Percentiles rank a stretch among this genome's conserved stretches.
Conservation (phyloP, 208 protist species). For the Trypanosoma theileri region DNA sequence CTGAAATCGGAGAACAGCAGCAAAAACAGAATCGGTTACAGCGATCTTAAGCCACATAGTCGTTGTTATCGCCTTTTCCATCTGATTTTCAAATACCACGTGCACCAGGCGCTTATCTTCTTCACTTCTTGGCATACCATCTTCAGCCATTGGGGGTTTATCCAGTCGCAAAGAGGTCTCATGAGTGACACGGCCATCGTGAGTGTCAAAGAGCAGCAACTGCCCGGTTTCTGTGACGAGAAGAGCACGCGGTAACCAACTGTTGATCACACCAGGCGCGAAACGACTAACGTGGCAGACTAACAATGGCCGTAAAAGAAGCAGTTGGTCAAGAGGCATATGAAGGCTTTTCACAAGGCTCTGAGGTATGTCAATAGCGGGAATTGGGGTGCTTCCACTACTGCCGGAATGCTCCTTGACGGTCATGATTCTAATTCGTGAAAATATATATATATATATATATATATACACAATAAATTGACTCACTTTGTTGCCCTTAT, state of each 20-base stretch:
- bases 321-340: background rate
- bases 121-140: background rate
- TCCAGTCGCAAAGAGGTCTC: constrained; percentile 11
- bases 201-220: constrained; percentile 15
- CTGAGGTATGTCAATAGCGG: constrained; percentile 6
- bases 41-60: constrained; percentile 12
- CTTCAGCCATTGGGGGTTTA: background rate
- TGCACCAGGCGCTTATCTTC: constrained; percentile 5
- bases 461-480: background rate
- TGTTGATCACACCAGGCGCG: background rate
- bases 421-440: background rate
- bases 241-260: constrained; percentile 22
- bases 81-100: background rate
- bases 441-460: background rate
- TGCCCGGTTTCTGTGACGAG: constrained; percentile 23
- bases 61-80: background rate
- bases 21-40: constrained; percentile 4
- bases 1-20: constrained; percentile 22
- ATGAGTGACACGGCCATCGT: constrained; percentile 24
- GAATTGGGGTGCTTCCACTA: background rate
- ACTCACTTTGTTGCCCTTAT: too few species aligned
- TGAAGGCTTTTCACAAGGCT: constrained; percentile 13
- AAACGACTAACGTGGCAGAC: constrained; percentile 5
- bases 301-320: constrained; percentile 12
- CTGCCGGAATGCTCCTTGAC: background rate